Base-by-base conservation (phyloP, 306 rosid species). In the Myrica gale region DNA sequence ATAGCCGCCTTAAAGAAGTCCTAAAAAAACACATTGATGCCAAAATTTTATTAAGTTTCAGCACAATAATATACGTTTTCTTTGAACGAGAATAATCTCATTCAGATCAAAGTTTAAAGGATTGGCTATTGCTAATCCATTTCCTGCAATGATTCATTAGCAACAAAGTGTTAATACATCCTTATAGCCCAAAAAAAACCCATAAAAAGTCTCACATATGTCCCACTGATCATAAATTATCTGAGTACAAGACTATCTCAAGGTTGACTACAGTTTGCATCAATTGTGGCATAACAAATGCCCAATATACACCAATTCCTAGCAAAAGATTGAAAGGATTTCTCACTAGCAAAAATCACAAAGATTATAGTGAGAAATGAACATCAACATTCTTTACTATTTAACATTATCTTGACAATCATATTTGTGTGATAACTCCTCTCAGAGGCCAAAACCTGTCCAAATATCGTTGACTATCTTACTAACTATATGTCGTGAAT, bases 1-100 rank as follows among this genome's bases (percentile, higher is more conserved):
- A 95, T 95, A 39, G 96, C 85, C 65, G 50, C 79, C 85, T 50
- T 84, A 72, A 95, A 90, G 82, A 80, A 76, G 0, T 73, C 93
- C 98, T 95, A 87, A 44, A 79, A 76, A 68, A 54, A 58, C 65
- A 81, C 32, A 32, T 2, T 68, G 39, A 74, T 57, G 57, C 37
- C 48, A 72, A 71, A 48, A 0, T 68, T 56, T 73, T 55, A 68
- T 1, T 23, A 51, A 54, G 16, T 11, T 7, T n/a, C 20, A 42
- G 26, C 62, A 69, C 69, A 5, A 7, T 17, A 39, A 39, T 15
- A 6, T 0, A 41, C 9, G 16, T 39, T 63, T 47, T 37, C 45
- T 47, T 16, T 63, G 10, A 63, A 39, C 7, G 0, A 60, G 10
- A 63, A 37, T 63, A 10, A 63, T 39, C 6, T 63, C 48, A 37